Evolutionary conservation across 768 basidiomycete species (phyloP), one percentile per base, ranked within the genome.

Genomic region (Chlorophyllum brunneum): DNA sequence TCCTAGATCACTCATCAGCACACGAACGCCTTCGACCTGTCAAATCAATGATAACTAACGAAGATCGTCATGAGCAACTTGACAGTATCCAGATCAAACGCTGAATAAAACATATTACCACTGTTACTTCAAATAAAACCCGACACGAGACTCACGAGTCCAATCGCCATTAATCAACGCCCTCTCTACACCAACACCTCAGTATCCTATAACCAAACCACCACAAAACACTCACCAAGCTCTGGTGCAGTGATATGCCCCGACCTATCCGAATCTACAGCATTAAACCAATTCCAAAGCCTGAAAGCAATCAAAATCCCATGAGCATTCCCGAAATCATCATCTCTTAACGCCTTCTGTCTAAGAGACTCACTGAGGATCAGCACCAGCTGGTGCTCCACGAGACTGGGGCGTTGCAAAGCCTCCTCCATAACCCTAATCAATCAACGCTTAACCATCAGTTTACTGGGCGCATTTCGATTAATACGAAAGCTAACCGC

Each of bases 71-170:
- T 90, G 56, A 92, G 73, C 29, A 92, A 75, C 72, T 89, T 91
- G 65, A 92, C 86, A 22, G 91, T 92, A 61, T 92, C 91, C 50
- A 88, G 70, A 69, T 92, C 90, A 61, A 92, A 92, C 4, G 84
- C 88, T 89, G 33, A 6, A 45, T 43, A 16, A 26, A 11, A 24
- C 20, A 16, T 53, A 56, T 45, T n/a, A n/a, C n/a, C 13, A 37
- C 27, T 23, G 30, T 16, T 27, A 42, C n/a, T 9, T 22, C 13
- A 22, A 33, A 1, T 5, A 11, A 22, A 9, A 2, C 18, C 18
- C 11, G 10, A 37, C 30, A 51, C 18, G 13, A 26, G 20, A 74
- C 89, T 66, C 58, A 91, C 89, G 81, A 58, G 77, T 78, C 87
- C 86, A 91, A 62, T 92, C 86, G 34, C 89, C 73, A 61, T 77